These are phyloP conservation scores for Neurospora terricola DNA, from an alignment of 495 filamentous ascomycete genomes.

Conservation along the genomic window DNA sequence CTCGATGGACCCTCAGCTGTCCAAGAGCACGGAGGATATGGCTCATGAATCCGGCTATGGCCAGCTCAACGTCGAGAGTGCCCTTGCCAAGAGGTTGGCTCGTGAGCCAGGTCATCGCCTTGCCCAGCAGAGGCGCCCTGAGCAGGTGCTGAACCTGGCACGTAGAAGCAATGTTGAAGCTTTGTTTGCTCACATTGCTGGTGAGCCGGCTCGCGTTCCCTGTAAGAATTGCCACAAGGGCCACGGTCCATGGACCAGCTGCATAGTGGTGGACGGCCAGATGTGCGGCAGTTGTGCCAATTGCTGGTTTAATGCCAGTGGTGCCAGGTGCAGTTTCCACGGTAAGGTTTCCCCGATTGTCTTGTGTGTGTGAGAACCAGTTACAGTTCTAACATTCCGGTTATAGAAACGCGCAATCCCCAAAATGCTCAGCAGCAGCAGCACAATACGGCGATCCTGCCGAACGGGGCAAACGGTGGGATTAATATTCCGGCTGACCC, in stretches of 20 bases:
- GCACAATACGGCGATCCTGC: slow-evolving; percentile 12
- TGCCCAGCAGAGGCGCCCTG: slow-evolving; percentile 34
- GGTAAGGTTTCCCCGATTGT: slow-evolving; percentile 20
- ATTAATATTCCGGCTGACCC: slow-evolving; percentile 15
- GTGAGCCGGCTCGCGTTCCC: slow-evolving; percentile 29
- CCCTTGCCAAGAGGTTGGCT: slow-evolving; percentile 35
- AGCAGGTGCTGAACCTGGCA: slow-evolving; percentile 33
- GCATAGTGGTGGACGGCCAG: slow-evolving; percentile 38
- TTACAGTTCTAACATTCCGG: not conserved
- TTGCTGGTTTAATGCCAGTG: slow-evolving; percentile 44
- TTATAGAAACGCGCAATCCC: slow-evolving; percentile 18
- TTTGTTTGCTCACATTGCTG: slow-evolving; percentile 39
- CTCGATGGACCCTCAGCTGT: slow-evolving; percentile 18
- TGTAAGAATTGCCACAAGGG: slow-evolving; percentile 46
- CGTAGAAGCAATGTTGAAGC: slow-evolving; percentile 42
- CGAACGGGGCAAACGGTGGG: slow-evolving; percentile 4
- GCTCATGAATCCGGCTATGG: slow-evolving; percentile 32
- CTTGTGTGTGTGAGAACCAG: not conserved
- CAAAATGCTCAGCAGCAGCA: slow-evolving; percentile 11
- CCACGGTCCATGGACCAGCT: slow-evolving; percentile 38
- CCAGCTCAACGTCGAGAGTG: slow-evolving; percentile 35
- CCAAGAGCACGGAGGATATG: slow-evolving; percentile 30
- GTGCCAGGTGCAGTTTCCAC: slow-evolving; percentile 41
- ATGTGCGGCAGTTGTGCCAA: slow-evolving; percentile 44
- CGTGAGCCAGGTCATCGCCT: slow-evolving; percentile 33